These are phyloP conservation scores for Litsea cubeba DNA, from an alignment of 164 flowering plant genomes.

Conservation along the genomic window DNA sequence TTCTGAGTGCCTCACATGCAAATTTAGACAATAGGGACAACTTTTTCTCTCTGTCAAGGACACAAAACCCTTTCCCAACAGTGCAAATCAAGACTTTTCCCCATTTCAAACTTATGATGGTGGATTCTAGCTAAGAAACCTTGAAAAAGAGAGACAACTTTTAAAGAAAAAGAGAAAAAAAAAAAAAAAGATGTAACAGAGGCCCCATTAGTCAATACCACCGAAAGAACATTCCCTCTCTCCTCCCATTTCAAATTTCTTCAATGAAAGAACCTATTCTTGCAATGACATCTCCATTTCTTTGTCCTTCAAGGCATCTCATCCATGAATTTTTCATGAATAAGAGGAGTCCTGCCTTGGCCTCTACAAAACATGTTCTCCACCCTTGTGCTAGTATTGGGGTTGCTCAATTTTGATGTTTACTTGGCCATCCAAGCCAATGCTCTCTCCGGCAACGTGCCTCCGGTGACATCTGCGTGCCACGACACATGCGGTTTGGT, in stretches of 20 bases:
- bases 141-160: background rate
- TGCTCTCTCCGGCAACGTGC: conserved; percentile 3
- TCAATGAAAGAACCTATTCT: background rate
- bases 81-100: background rate
- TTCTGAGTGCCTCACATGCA: background rate
- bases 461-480: conserved; percentile 24
- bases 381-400: background rate
- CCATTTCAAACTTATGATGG: background rate
- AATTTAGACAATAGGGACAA: background rate
- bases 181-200: no score
- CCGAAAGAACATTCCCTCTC: background rate
- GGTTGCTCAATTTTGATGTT: background rate
- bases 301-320: background rate
- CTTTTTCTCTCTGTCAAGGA: background rate
- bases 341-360: background rate
- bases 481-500: conserved; percentile 35
- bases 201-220: background rate
- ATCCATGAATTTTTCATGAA: no score
- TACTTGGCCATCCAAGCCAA: conserved; percentile 10
- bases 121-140: background rate
- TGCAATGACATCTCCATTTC: background rate
- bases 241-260: background rate
- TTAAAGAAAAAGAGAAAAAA: background rate
- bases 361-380: conserved; percentile 8
- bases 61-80: no score